phyloP scores from a whole-genome alignment of 805 yeast species.

The Starmerella bombi region DNA sequence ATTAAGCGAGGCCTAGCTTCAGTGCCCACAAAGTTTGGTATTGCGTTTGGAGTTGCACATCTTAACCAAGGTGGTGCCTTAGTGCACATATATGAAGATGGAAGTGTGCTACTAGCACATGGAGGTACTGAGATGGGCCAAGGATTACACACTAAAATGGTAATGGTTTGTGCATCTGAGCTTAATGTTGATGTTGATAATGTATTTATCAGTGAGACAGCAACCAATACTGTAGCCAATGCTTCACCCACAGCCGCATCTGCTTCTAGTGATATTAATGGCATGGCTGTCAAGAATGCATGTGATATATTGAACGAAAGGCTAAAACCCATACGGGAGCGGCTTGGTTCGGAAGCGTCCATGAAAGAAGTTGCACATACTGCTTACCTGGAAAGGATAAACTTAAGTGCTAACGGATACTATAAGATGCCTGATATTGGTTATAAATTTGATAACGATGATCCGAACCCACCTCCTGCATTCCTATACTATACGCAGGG shows the following conservation, averaged over 20 bases:
- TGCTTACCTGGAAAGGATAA: constrained; percentile 36
- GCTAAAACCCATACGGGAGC: constrained; percentile 30
- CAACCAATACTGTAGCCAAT: constrained; percentile 37
- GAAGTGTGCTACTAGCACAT: constrained; percentile 35
- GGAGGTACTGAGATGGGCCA: constrained; percentile 43
- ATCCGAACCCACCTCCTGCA: constrained; percentile 31
- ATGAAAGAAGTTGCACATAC: constrained; percentile 32
- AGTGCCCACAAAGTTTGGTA: constrained; percentile 38
- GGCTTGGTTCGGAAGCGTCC: constrained; percentile 29
- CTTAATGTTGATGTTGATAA: constrained; percentile 32
- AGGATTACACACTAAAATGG: constrained; percentile 38
- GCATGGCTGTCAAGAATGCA: constrained; percentile 38
- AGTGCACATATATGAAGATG: constrained; percentile 36
- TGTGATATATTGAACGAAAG: constrained; percentile 35
- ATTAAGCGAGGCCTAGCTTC: constrained; percentile 36
- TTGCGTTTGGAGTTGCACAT: constrained; percentile 35
- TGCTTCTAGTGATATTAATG: constrained; percentile 38
- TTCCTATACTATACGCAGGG: constrained; percentile 39
- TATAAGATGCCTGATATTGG: constrained; percentile 41
- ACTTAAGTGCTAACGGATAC: constrained; percentile 37
- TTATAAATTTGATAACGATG: constrained; percentile 29
- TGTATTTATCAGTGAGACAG: constrained; percentile 35
- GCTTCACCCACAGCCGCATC: constrained; percentile 40
- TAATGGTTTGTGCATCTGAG: constrained; percentile 36
- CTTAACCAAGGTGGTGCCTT: constrained; percentile 39